Conservation (phyloP, 805 yeast species). For the Metschnikowia koreensis region DNA sequence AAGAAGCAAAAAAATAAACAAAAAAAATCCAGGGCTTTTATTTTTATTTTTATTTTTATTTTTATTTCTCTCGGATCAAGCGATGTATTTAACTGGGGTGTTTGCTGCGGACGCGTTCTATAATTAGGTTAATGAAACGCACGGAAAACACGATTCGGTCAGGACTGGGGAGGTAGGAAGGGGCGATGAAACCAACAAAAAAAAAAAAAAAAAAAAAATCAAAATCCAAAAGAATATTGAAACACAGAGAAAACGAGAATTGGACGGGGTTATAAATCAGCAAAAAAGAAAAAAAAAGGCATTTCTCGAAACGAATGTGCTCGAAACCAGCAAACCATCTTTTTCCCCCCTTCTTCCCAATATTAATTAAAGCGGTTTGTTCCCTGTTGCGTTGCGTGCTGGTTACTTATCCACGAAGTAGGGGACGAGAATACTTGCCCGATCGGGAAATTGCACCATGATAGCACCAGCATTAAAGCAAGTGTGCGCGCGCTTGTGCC, state of each 20-base stretch:
- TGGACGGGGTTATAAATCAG: too few relatives aligned
- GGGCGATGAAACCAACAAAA: not conserved
- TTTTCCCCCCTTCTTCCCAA: not conserved
- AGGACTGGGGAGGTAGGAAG: not conserved
- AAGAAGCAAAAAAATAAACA: too few relatives aligned
- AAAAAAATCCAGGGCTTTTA: too few relatives aligned
- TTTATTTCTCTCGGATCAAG: not conserved
- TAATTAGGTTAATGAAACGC: not conserved
- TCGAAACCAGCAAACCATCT: not conserved
- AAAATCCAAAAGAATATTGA: too few relatives aligned
- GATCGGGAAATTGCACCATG: not conserved
- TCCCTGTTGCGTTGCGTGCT: not conserved
- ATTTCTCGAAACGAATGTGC: too few relatives aligned
- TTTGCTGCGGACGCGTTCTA: not conserved
- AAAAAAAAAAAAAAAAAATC: not conserved
- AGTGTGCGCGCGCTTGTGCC: not conserved
- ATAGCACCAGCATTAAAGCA: not conserved
- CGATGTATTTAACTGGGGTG: not conserved
- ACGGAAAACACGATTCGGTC: not conserved
- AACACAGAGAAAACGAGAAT: too few relatives aligned
- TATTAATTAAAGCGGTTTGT: too few relatives aligned
- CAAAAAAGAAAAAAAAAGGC: too few relatives aligned
- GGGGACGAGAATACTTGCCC: conserved; percentile 1
- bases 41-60: too few relatives aligned
- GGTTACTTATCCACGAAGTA: not conserved